A percentile compares a stretch with the other conserved stretches of the same genome.
These are phyloP conservation scores for Pelargonium australe DNA, from an alignment of 441 rosid genomes.

Conservation along the genomic window DNA sequence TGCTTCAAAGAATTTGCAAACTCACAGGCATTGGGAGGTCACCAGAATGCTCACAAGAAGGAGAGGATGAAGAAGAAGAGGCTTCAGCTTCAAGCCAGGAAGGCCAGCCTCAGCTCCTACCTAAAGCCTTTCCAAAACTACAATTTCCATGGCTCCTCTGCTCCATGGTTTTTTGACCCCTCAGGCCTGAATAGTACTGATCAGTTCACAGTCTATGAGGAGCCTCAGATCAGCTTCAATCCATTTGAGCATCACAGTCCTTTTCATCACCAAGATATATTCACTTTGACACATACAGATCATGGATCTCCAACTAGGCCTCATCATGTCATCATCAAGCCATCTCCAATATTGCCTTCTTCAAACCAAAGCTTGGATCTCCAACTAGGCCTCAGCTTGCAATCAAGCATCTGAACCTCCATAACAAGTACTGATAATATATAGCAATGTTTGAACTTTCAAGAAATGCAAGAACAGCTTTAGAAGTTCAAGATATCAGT, in stretches of 20 bases:
- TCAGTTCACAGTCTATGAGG: conserved; percentile 42
- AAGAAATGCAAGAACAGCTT: no score
- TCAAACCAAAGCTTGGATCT: conserved; percentile 61
- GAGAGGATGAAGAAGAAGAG: conserved; percentile 89
- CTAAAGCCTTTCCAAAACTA: conserved; percentile 58
- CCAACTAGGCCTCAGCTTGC: conserved; percentile 47
- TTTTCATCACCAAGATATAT: conserved; percentile 32
- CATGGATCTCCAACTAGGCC: no score
- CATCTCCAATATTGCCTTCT: conserved; percentile 28
- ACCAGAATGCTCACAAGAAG: conserved; percentile 95
- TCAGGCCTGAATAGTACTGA: conserved; percentile 27
- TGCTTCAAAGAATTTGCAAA: conserved; percentile 84
- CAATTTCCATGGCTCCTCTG: conserved; percentile 21
- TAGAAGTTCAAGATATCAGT: no score
- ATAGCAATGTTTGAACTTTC: no score
- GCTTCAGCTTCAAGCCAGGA: conserved; percentile 78
- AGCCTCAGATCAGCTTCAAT: conserved; percentile 60
- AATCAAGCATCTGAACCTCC: not conserved
- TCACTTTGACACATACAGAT: conserved; percentile 27
- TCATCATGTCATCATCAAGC: conserved; percentile 17
- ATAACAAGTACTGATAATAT: conserved; percentile 19
- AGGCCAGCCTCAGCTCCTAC: conserved; percentile 65
- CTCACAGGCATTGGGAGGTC: conserved; percentile 95
- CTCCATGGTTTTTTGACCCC: conserved; percentile 41
- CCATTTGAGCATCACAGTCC: conserved; percentile 22